Conservation (phyloP, 306 rosid species). For the cucumber (Cucumis sativus) region DNA sequence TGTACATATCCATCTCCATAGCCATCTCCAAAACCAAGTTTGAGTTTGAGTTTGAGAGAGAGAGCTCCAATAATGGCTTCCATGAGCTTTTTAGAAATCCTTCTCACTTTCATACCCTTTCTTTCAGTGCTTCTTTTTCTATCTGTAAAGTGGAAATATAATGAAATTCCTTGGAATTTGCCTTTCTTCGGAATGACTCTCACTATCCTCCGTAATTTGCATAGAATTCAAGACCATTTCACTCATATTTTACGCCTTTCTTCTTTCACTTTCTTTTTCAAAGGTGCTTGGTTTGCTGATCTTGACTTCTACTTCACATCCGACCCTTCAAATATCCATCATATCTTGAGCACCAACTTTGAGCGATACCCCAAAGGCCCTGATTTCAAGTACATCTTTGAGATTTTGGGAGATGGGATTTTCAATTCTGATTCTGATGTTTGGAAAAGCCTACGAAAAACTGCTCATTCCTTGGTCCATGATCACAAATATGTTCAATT, state of each 20-base stretch:
- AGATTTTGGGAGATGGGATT: slow-evolving; percentile 28
- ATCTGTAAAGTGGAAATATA: not conserved
- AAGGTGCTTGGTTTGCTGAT: slow-evolving; percentile 25
- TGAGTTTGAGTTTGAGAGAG: not conserved
- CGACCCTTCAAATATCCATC: slow-evolving; percentile 28
- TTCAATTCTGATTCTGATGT: slow-evolving; percentile 13
- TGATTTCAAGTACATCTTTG: slow-evolving; percentile 15
- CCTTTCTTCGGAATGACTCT: slow-evolving; percentile 38
- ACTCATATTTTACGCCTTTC: not conserved
- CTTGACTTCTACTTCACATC: slow-evolving; percentile 12
- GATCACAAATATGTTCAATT: not conserved
- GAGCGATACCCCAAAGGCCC: slow-evolving; percentile 18
- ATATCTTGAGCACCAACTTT: slow-evolving; percentile 14
- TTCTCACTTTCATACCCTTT: not conserved
- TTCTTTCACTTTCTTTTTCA: slow-evolving; percentile 13
- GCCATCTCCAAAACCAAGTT: not conserved
- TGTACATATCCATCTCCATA: too few relatives aligned
- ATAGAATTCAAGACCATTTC: slow-evolving; percentile 1
- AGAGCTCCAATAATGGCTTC: not conserved
- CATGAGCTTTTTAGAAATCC: not conserved
- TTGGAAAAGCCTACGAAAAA: slow-evolving; percentile 19
- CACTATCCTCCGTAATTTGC: not conserved
- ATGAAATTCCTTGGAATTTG: slow-evolving; percentile 10
- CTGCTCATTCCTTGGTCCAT: slow-evolving; percentile 12
- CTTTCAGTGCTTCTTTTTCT: not conserved